Conservation (phyloP, 1,139 yeast genomes). For the Pichia inconspicua region DNA sequence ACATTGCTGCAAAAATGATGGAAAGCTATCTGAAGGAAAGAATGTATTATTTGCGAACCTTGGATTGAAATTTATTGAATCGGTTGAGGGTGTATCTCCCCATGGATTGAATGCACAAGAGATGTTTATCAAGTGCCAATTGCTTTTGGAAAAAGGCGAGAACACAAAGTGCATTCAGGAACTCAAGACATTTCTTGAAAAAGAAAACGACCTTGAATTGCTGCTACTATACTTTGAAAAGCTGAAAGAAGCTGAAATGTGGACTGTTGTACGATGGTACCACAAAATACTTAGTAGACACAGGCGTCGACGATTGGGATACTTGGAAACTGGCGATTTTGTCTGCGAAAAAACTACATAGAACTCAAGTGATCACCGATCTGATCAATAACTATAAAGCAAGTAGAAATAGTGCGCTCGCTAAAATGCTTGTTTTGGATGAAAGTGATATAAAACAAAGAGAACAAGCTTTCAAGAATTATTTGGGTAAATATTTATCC, state of each 20-base stretch:
- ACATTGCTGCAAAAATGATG: constrained; percentile 19
- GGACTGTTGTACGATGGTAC: constrained; percentile 35
- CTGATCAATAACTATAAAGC: constrained; percentile 25
- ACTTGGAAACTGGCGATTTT: constrained; percentile 49
- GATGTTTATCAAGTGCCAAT: constrained; percentile 43
- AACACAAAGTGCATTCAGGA: constrained; percentile 28
- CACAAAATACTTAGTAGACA: constrained; percentile 32
- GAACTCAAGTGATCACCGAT: constrained; percentile 26
- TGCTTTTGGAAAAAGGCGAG: constrained; percentile 34
- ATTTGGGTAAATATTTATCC: constrained; percentile 36
- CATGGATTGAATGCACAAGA: constrained; percentile 45
- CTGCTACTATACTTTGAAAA: constrained; percentile 44
- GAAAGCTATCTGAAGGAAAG: constrained; percentile 31
- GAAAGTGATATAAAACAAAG: constrained; percentile 19
- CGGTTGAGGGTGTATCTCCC: constrained; percentile 32
- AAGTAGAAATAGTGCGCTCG: constrained; percentile 52
- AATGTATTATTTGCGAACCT: constrained; percentile 43
- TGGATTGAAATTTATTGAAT: constrained; percentile 47
- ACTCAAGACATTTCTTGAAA: constrained; percentile 29
- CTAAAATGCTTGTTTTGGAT: constrained; percentile 40
- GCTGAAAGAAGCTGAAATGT: constrained; percentile 34
- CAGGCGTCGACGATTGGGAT: constrained; percentile 49
- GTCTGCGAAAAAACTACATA: constrained; percentile 30
- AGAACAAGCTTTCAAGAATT: constrained; percentile 27
- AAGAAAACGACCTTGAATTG: constrained; percentile 49